These are phyloP conservation scores for Fusarium longipes DNA, from an alignment of 2,329 filamentous ascomycete species.

Conservation along the genomic window DNA sequence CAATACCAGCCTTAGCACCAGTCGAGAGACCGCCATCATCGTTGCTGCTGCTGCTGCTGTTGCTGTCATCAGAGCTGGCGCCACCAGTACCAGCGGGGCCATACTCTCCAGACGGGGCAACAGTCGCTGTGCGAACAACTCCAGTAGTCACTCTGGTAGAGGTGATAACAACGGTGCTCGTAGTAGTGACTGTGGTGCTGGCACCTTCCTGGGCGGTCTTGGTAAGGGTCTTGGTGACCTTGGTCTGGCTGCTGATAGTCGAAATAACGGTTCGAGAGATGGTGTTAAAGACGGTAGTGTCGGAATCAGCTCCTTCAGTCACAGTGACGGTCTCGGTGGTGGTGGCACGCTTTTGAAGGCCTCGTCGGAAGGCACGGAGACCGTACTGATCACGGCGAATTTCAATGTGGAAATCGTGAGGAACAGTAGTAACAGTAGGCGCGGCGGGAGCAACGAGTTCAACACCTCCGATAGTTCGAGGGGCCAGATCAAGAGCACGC, in stretches of 20 bases:
- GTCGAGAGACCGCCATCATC: slow-evolving; percentile 51
- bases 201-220: slow-evolving; percentile 52
- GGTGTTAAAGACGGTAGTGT: slow-evolving; percentile 45
- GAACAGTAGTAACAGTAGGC: slow-evolving; percentile 37
- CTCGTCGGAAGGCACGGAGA: slow-evolving; percentile 33
- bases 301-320: slow-evolving; percentile 41
- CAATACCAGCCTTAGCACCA: slow-evolving; percentile 59
- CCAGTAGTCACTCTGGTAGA: slow-evolving; percentile 50
- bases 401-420: slow-evolving; percentile 23
- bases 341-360: slow-evolving; percentile 51
- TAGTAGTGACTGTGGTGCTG: slow-evolving; percentile 53
- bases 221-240: slow-evolving; percentile 48
- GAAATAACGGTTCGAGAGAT: slow-evolving; percentile 49
- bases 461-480: slow-evolving; percentile 41
- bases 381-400: slow-evolving; percentile 27
- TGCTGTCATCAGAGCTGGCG: slow-evolving; percentile 18
- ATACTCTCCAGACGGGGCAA: slow-evolving; percentile 43
- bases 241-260: slow-evolving; percentile 47
- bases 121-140: slow-evolving; percentile 46
- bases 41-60: slow-evolving; percentile 29
- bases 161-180: slow-evolving; percentile 53
- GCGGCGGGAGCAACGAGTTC: slow-evolving; percentile 30
- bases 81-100: slow-evolving; percentile 32
- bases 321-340: slow-evolving; percentile 50
- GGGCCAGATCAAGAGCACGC: slow-evolving; percentile 48